A percentile compares a stretch with the other conserved stretches of the same genome.
Evolutionary conservation across 768 basidiomycete species (phyloP).

Genomic region (Auricularia cornea): DNA sequence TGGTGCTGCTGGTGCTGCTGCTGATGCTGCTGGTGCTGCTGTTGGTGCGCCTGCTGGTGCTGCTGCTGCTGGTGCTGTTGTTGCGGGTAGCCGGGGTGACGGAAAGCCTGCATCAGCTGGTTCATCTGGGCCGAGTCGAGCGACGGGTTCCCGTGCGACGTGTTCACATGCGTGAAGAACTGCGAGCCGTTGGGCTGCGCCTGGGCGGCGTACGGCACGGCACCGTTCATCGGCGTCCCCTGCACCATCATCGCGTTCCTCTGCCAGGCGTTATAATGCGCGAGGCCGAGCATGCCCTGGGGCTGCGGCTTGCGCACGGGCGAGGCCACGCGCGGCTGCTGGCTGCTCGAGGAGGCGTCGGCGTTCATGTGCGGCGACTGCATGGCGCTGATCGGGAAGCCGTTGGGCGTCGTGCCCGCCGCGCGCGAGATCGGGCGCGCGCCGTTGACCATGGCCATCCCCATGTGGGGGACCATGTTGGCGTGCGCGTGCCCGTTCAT

Average conservation of each 20-base stretch:
- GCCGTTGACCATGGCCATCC: neutral
- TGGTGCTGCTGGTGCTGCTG: constrained; percentile 12
- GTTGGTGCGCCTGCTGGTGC: constrained; percentile 25
- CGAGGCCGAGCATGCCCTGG: neutral
- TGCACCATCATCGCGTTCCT: neutral
- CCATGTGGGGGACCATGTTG: neutral
- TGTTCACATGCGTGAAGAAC: neutral
- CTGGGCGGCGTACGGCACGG: neutral
- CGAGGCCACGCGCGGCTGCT: neutral
- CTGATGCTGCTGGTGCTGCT: constrained; percentile 16
- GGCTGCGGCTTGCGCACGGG: neutral
- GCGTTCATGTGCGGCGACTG: neutral
- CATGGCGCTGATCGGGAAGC: neutral
- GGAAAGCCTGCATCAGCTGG: neutral
- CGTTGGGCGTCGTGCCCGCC: neutral
- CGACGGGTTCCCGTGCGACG: neutral
- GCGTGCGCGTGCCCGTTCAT: neutral
- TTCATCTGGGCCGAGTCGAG: neutral
- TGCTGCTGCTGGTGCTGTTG: constrained; percentile 20
- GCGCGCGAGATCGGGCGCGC: neutral
- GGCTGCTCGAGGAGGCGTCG: neutral
- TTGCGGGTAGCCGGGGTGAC: constrained; percentile 20
- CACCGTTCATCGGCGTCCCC: neutral
- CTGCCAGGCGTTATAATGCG: neutral
- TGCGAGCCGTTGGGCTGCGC: neutral